phyloP scores from a whole-genome alignment of 495 filamentous ascomycete species.

The Aspergillus egyptiacus region DNA sequence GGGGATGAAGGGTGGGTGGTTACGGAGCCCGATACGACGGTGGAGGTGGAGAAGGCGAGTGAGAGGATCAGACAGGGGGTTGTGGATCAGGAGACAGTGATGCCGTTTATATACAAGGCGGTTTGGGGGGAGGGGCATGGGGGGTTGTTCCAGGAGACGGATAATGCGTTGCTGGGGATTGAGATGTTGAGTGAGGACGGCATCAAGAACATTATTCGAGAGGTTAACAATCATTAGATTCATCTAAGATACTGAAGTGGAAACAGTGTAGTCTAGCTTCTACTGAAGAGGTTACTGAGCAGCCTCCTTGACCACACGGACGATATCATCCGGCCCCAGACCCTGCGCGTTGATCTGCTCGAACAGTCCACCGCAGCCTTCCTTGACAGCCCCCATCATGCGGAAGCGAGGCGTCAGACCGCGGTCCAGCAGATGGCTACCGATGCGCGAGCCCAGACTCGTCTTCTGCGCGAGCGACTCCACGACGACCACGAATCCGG shows the following conservation, averaged over 20 bases:
- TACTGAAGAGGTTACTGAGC: constrained; percentile 11
- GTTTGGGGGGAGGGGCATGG: neutral
- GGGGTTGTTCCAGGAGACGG: neutral
- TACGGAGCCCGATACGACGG: neutral
- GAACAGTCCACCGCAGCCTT: constrained; percentile 34
- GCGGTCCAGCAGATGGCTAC: constrained; percentile 30
- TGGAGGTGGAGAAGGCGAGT: neutral
- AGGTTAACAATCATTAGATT: neutral
- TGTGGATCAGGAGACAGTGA: neutral
- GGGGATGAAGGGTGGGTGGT: neutral
- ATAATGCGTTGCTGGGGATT: neutral
- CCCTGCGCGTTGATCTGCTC: constrained; percentile 36
- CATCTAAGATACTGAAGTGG: too few species aligned
- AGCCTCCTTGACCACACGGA: constrained; percentile 20
- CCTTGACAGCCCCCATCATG: constrained; percentile 31
- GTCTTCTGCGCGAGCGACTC: constrained; percentile 40
- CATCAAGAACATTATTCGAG: neutral
- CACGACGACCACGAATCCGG: constrained; percentile 32
- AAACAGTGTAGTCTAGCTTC: neutral
- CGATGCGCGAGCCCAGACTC: constrained; percentile 35
- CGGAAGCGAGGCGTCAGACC: constrained; percentile 33
- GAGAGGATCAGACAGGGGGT: neutral
- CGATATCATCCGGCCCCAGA: constrained; percentile 30
- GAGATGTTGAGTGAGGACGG: neutral
- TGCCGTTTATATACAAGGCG: neutral